phyloP scores from a whole-genome alignment of 768 basidiomycete species.

The Tricholoma furcatifolium region DNA sequence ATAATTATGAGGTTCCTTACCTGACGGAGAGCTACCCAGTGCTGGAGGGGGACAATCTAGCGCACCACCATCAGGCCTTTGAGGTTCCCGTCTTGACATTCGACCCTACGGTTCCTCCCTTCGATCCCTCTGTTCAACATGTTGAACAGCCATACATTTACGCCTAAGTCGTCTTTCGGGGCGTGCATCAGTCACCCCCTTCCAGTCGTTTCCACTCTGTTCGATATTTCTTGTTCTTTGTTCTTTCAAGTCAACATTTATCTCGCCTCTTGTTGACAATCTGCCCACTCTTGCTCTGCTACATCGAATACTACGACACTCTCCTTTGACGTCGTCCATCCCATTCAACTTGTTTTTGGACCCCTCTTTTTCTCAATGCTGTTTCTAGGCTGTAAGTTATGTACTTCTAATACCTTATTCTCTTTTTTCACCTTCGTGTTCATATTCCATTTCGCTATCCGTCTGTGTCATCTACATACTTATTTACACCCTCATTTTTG shows the following conservation, averaged over 20 bases:
- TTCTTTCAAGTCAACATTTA: not conserved
- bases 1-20: conserved; percentile 11
- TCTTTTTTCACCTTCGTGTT: not conserved
- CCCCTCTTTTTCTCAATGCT: not conserved
- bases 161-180: conserved; percentile 1
- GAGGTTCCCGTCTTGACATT: conserved; percentile 10
- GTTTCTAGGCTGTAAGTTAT: conserved; percentile 12
- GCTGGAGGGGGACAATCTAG: conserved; percentile 13
- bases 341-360: conserved; percentile 5
- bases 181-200: not conserved
- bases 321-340: not conserved
- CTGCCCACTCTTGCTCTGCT: conserved; percentile 6
- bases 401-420: conserved; percentile 16
- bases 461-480: conserved; percentile 10
- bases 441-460: conserved; percentile 1
- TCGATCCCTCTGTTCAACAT: conserved; percentile 5
- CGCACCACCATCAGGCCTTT: conserved; percentile 15
- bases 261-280: not conserved
- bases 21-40: conserved; percentile 16
- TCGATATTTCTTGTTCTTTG: conserved; percentile 1
- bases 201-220: conserved; percentile 2
- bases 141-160: conserved; percentile 9
- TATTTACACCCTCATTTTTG: conserved; percentile 10
- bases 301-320: conserved; percentile 3
- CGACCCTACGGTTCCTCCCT: conserved; percentile 9